Base-by-base conservation (phyloP, 176 grass and related monocot genomes). In the Neostapfia colusana region DNA sequence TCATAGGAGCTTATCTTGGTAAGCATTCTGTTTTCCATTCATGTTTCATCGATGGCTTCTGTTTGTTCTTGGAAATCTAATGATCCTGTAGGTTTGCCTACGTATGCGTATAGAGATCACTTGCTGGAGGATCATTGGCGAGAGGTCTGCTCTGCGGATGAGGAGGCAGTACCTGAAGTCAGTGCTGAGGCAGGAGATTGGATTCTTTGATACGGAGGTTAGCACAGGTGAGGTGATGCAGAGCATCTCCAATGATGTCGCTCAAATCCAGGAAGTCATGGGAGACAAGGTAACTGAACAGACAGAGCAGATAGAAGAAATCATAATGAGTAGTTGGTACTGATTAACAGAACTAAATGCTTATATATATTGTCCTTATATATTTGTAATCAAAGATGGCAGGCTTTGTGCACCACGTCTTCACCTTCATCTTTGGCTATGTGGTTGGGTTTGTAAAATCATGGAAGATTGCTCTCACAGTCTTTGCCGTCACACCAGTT, bases 211-310 rank as follows among this genome's bases (percentile, higher is more conserved):
- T 65, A 90, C 79, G 1, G 84, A 93, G 70, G 82, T 85, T 62
- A 89, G 81, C 87, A 90, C 91, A 0, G 87, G 87, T 0, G 91
- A 93, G 66, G 84, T 90, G 74, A 90, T 93, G 87, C 84, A 85
- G 18, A 81, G 84, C 84, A 90, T 93, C 70, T 93, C 91, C 70
- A 85, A 74, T 10, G 91, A 93, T 39, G 87, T 87, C 5, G 87
- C 87, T 4, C 91, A 85, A 41, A 85, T 93, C 65, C 91, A 93
- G 62, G 91, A 93, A 16, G 59, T 80, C 56, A 85, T 90, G 74
- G 87, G 91, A 40, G 91, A 93, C 53, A 93, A 93, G 84, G 90
- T 88, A 85, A 31, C 1, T 15, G 2, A 21, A 16, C 4, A 71
- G 3, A 44, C 15, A 0, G 4, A n/a, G 9, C 38, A 31, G 31